Evolutionary conservation across 164 flowering plant genomes (phyloP), one percentile per base, ranked within the genome.

Genomic region (Litsea cubeba): DNA sequence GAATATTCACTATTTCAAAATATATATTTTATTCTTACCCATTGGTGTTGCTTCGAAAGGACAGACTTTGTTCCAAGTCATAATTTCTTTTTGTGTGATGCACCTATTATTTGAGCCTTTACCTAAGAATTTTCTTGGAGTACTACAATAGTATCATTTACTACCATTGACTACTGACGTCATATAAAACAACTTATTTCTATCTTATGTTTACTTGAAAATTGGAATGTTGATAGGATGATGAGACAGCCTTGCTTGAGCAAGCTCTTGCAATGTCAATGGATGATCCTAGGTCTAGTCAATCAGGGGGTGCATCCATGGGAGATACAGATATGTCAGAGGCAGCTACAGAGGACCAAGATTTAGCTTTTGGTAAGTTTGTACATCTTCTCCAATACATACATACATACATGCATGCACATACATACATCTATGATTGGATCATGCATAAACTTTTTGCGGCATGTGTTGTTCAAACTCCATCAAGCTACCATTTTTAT

Each of bases 181-280:
- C 12, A 63, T 11, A 3, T 63, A 22, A 7, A 5, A 5, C 12
- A 63, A 20, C 12, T 63, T 63, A 23, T 63, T 20, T 22, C 26
- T 63, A 17, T 63, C 22, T 63, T 5, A 17, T 63, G 12, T 22
- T 63, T 22, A 11, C 26, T 63, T 22, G 28, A 63, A 17, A 63
- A 22, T 40, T 68, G 50, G 12, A 20, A n/a, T 68, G 71, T 10
- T 40, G 15, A 78, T 83, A 91, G 96, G 93, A 91, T 73, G 94
- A 90, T 77, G 98, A 93, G 79, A 83, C 88, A 74, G 91, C 92
- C 54, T 80, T 93, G 77, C 85, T 92, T 69, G 90, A 88, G 79
- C 93, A 88, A 75, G 98, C 98, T 40, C 89, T 92, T 75, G 90
- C 93, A 35, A 90, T 94, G 97, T 94, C 98, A 72, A 90, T 91